Conservation (phyloP, 306 rosid genomes). For the Pterocarpus macrocarpus region DNA sequence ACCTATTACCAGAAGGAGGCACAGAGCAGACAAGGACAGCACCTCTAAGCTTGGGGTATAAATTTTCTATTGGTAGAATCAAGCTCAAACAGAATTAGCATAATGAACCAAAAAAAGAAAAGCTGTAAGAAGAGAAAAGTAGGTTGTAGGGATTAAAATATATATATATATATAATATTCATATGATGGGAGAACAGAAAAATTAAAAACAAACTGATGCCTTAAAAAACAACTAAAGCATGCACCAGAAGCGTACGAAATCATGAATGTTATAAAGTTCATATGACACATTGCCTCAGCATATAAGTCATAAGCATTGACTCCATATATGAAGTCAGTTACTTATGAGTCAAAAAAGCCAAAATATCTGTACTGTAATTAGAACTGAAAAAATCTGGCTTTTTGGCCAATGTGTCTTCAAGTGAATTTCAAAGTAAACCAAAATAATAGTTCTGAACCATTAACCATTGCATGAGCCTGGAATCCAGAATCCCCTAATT, state of each 20-base stretch:
- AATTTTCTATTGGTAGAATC: conserved; percentile 48
- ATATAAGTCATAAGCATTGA: neutral
- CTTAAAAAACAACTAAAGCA: conserved; percentile 7
- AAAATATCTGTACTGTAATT: neutral
- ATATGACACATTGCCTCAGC: conserved; percentile 5
- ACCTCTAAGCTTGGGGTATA: conserved; percentile 68
- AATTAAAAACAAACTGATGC: neutral
- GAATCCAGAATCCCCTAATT: neutral
- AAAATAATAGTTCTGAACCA: too few relatives aligned
- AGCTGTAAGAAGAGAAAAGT: neutral
- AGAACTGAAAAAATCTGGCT: too few relatives aligned
- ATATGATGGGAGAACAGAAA: neutral
- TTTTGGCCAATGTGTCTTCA: too few relatives aligned
- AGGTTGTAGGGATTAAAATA: neutral
- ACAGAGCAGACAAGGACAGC: conserved; percentile 89
- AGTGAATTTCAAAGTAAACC: too few relatives aligned
- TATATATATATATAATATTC: neutral
- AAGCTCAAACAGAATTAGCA: conserved; percentile 48
- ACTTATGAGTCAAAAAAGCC: neutral
- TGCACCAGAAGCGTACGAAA: neutral
- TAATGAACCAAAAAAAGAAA: neutral
- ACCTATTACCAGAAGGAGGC: conserved; percentile 97
- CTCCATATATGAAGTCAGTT: neutral
- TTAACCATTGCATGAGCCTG: conserved; percentile 4
- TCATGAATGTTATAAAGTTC: conserved; percentile 3